phyloP scores from a whole-genome alignment of 179 eudicot species.

The Vitellaria paradoxa region DNA sequence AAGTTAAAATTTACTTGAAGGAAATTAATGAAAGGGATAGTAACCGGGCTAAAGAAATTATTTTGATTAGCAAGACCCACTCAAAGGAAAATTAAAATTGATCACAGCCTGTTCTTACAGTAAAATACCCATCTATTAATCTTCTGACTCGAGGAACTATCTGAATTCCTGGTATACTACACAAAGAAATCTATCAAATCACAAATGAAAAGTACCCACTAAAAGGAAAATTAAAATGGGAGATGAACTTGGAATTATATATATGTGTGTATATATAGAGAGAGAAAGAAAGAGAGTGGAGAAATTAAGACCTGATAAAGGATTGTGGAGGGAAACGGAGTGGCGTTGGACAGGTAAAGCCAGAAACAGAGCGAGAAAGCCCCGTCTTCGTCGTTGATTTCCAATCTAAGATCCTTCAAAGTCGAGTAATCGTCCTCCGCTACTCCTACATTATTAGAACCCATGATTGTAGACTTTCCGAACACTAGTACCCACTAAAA shows the following conservation, averaged over 20 bases:
- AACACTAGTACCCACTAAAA: background rate
- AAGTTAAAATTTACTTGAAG: no score
- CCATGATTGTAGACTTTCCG: slow-evolving; percentile 16
- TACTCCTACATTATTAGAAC: slow-evolving; percentile 20
- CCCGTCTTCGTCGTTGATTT: slow-evolving; percentile 26
- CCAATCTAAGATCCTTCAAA: slow-evolving; percentile 56
- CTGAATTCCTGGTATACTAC: background rate
- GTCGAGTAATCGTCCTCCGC: slow-evolving; percentile 37
- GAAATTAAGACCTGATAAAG: slow-evolving; percentile 52
- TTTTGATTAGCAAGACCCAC: background rate
- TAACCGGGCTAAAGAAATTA: background rate
- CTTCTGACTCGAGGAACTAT: background rate
- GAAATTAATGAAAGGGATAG: background rate
- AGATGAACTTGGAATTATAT: no score
- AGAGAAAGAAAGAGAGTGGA: background rate
- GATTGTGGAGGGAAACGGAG: slow-evolving; percentile 55
- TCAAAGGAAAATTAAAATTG: background rate
- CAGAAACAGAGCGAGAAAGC: slow-evolving; percentile 62
- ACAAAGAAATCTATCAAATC: background rate
- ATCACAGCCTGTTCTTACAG: background rate
- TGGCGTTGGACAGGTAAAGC: slow-evolving; percentile 51
- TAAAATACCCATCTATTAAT: background rate
- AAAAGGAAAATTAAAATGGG: background rate
- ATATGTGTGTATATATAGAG: no score
- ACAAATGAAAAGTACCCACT: background rate